A percentile compares a stretch with the other conserved stretches of the same genome.
phyloP scores from a whole-genome alignment of 768 basidiomycete species.

The Xerocomus spinulosus region DNA sequence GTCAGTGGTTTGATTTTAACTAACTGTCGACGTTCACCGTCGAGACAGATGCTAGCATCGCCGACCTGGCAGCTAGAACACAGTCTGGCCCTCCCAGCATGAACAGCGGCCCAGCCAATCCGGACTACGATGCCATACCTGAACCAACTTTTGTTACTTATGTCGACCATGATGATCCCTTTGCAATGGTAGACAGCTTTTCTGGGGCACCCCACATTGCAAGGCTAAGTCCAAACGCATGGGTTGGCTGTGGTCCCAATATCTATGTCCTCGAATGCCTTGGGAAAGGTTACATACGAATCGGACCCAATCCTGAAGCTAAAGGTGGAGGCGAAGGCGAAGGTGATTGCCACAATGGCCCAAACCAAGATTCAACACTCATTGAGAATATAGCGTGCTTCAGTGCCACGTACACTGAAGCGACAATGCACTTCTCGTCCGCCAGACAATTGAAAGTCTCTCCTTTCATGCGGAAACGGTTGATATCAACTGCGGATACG shows the following conservation, averaged over 20 bases:
- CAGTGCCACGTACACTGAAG: constrained; percentile 51
- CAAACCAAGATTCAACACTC: background rate
- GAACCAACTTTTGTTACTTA: constrained; percentile 65
- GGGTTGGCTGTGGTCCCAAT: constrained; percentile 76
- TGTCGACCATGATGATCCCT: constrained; percentile 72
- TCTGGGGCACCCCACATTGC: constrained; percentile 53
- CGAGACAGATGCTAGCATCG: constrained; percentile 46
- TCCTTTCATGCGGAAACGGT: constrained; percentile 50
- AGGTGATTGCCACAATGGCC: background rate
- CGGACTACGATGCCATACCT: constrained; percentile 39
- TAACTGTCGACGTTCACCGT: background rate
- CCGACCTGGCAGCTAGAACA: constrained; percentile 43
- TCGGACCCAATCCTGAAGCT: constrained; percentile 43
- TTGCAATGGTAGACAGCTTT: constrained; percentile 47
- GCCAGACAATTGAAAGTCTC: constrained; percentile 44
- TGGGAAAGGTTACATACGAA: constrained; percentile 62
- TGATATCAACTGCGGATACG: constrained; percentile 50
- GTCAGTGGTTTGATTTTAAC: constrained; percentile 31
- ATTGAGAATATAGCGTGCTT: constrained; percentile 32
- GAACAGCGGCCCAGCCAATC: background rate
- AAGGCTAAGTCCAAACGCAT: constrained; percentile 55
- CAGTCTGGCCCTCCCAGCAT: constrained; percentile 13
- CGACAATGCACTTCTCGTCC: constrained; percentile 42
- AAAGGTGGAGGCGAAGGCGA: constrained; percentile 27
- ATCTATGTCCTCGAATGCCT: constrained; percentile 72